These are phyloP conservation scores for Coemansia sp. DNA, from an alignment of 192 early-diverging fungal genomes.

Conservation along the genomic window DNA sequence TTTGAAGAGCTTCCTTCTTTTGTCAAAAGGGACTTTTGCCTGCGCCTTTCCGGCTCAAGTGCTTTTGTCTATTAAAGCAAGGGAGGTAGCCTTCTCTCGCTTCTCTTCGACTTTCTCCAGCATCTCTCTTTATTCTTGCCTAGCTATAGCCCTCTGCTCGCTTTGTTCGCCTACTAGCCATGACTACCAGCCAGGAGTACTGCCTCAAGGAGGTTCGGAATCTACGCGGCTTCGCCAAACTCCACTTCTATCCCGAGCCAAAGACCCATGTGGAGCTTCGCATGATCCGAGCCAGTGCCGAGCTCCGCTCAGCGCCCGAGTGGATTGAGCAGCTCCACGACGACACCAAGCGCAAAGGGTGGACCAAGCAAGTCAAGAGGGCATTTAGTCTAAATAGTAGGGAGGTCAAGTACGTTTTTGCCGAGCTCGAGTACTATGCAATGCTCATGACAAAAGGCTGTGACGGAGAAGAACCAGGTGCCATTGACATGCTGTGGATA, in stretches of 20 bases:
- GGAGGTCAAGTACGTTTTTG: background rate
- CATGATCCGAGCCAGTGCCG: background rate
- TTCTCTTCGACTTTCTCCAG: too few species aligned
- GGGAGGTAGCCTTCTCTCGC: too few species aligned
- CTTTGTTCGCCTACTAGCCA: background rate
- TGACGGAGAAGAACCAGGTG: background rate
- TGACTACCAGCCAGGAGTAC: background rate
- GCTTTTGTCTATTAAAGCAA: too few species aligned
- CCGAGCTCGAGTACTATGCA: background rate
- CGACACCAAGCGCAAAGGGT: background rate
- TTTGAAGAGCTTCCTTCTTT: background rate
- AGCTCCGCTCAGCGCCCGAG: background rate
- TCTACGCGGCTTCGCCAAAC: too few species aligned
- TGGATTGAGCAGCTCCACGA: background rate
- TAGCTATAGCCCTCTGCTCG: background rate
- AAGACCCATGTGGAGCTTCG: background rate
- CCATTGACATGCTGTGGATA: constrained; percentile 9
- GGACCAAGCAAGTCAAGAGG: background rate
- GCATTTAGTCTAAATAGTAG: background rate
- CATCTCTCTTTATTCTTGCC: background rate
- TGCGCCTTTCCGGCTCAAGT: too few species aligned
- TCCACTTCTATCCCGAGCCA: background rate
- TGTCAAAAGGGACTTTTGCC: background rate
- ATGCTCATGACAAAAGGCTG: background rate
- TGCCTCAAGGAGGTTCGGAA: background rate